phyloP scores from a whole-genome alignment of 1,284 basidiomycete genomes.

The Neonothopanus nambi region DNA sequence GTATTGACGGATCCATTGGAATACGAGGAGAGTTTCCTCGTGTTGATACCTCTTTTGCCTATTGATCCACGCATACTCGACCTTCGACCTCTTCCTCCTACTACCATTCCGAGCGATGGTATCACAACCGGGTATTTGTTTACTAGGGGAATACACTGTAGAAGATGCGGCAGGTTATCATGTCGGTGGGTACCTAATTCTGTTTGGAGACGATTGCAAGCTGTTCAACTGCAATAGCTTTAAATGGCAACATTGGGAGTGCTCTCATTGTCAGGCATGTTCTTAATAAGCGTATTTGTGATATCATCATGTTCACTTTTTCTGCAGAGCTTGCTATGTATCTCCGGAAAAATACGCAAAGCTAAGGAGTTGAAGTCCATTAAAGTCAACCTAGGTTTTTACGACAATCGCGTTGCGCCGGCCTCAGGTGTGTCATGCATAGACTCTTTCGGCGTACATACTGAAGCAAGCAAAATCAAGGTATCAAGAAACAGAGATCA shows the following conservation, averaged over 20 bases:
- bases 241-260: constrained; percentile 76
- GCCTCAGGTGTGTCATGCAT: too few relatives aligned
- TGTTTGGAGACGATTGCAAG: constrained; percentile 3
- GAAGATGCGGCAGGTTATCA: constrained; percentile 65
- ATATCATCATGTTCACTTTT: not conserved
- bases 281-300: not conserved
- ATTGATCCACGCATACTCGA: constrained; percentile 17
- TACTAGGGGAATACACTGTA: constrained; percentile 71
- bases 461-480: constrained; percentile 21
- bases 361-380: constrained; percentile 36
- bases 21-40: constrained; percentile 51
- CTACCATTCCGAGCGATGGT: constrained; percentile 26
- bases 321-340: constrained; percentile 23
- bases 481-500: constrained; percentile 25
- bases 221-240: constrained; percentile 38
- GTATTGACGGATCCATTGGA: constrained; percentile 35
- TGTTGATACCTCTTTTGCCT: constrained; percentile 27
- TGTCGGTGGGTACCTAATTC: constrained; percentile 50
- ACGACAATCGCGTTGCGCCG: too few relatives aligned
- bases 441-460: too few relatives aligned
- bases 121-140: constrained; percentile 53
- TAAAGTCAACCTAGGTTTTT: not conserved
- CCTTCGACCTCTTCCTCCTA: constrained; percentile 36
- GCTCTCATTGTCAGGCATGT: constrained; percentile 51
- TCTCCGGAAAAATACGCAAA: constrained; percentile 30